Percentiles rank a stretch among this genome's conserved stretches.
Evolutionary conservation across 179 eudicot genomes (phyloP).

Genomic region (Beta lomatogona): DNA sequence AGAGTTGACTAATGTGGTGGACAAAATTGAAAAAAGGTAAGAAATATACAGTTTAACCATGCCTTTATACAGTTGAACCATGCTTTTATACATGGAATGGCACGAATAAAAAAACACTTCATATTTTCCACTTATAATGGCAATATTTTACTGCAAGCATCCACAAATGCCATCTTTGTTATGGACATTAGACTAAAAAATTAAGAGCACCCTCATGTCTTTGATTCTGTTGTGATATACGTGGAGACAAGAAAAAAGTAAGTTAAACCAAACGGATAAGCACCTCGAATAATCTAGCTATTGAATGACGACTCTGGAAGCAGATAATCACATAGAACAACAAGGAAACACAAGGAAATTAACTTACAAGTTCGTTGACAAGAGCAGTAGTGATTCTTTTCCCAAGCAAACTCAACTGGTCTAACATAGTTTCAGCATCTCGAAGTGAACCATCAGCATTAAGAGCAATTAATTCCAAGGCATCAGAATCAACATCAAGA

Average conservation of each 20-base stretch:
- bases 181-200: neutral
- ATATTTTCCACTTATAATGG: too few species aligned
- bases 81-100: neutral
- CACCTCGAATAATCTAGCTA: neutral
- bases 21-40: neutral
- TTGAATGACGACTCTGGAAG: slow-evolving; percentile 5
- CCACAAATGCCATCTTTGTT: neutral
- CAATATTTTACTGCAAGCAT: neutral
- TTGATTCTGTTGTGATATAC: neutral
- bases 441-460: slow-evolving; percentile 97
- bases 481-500: slow-evolving; percentile 75
- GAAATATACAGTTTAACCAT: neutral
- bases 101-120: neutral
- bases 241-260: neutral
- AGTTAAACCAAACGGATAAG: neutral
- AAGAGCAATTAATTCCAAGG: slow-evolving; percentile 84
- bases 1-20: neutral
- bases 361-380: slow-evolving; percentile 94
- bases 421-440: slow-evolving; percentile 98
- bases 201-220: neutral
- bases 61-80: neutral
- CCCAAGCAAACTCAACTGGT: slow-evolving; percentile 94
- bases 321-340: neutral
- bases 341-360: neutral
- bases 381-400: slow-evolving; percentile 79